Conservation (phyloP, 768 basidiomycete species). For the Asterophora parasitica region DNA sequence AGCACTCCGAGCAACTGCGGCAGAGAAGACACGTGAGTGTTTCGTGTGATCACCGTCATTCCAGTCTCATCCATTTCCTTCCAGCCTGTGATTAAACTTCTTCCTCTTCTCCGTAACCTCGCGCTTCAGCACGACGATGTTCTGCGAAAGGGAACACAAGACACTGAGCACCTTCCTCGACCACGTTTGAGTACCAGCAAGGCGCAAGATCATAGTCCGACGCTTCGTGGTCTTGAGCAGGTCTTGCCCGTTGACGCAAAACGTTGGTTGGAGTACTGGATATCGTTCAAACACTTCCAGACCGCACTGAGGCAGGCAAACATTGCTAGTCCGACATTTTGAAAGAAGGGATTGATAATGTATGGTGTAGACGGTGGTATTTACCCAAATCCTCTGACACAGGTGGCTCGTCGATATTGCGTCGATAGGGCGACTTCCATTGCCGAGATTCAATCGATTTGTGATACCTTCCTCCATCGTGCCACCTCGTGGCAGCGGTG, state of each 20-base stretch:
- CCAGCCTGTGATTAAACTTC: constrained; percentile 2
- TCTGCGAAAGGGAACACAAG: neutral
- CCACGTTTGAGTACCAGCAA: neutral
- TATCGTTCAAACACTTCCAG: neutral
- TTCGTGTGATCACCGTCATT: neutral
- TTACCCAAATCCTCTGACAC: too few relatives aligned
- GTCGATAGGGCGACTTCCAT: too few relatives aligned
- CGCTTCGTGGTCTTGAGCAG: neutral
- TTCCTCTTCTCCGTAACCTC: neutral
- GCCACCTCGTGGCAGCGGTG: too few relatives aligned
- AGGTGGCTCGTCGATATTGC: too few relatives aligned
- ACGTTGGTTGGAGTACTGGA: constrained; percentile 3
- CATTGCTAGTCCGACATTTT: too few relatives aligned
- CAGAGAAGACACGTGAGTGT: neutral
- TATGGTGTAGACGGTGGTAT: too few relatives aligned
- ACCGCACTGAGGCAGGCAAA: too few relatives aligned
- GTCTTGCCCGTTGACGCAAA: neutral
- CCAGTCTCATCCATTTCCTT: neutral
- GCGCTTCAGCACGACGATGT: neutral
- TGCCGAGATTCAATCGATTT: too few relatives aligned
- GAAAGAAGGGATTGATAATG: too few relatives aligned
- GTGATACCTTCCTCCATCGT: too few relatives aligned
- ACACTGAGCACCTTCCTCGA: neutral
- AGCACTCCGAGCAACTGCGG: neutral
- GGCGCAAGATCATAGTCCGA: constrained; percentile 1